A percentile compares a stretch with the other conserved stretches of the same genome.
Evolutionary conservation across 768 basidiomycete species (phyloP).

Genomic region (Kwoniella heveanensis): DNA sequence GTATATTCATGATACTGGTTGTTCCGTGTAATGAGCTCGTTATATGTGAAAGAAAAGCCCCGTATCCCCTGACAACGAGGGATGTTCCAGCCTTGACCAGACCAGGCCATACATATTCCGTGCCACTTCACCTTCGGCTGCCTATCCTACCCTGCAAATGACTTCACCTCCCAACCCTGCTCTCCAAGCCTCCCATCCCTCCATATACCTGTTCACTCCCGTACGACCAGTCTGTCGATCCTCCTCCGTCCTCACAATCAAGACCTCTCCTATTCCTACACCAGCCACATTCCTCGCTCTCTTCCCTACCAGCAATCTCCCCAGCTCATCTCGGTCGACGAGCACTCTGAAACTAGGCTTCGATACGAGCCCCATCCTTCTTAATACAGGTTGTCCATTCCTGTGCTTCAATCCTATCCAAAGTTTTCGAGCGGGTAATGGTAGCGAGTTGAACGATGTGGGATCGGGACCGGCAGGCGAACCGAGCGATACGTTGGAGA

Average conservation of each 20-base stretch:
- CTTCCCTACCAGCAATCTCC: slow-evolving; percentile 76
- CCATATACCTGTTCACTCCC: slow-evolving; percentile 65
- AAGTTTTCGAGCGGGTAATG: slow-evolving; percentile 73
- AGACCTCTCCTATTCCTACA: slow-evolving; percentile 88
- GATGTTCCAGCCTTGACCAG: no score
- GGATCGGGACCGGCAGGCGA: slow-evolving; percentile 64
- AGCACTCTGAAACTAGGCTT: slow-evolving; percentile 78
- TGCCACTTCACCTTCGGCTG: no score
- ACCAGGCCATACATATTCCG: no score
- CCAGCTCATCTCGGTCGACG: slow-evolving; percentile 73
- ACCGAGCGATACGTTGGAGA: slow-evolving; percentile 79
- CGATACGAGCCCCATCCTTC: slow-evolving; percentile 76
- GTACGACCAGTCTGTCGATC: slow-evolving; percentile 63
- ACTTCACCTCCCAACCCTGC: slow-evolving; percentile 80
- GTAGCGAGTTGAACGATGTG: slow-evolving; percentile 63
- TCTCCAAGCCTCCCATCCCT: slow-evolving; percentile 87
- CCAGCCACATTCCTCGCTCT: slow-evolving; percentile 79
- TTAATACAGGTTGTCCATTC: slow-evolving; percentile 80
- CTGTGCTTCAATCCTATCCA: slow-evolving; percentile 96
- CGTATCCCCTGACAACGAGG: no score
- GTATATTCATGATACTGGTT: no score
- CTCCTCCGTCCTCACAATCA: slow-evolving; percentile 73
- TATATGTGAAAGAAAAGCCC: no score
- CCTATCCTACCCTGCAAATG: slow-evolving; percentile 71
- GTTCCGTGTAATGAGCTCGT: no score